Evolutionary conservation across 768 basidiomycete genomes (phyloP).

Genomic region (Boletellus sp.): DNA sequence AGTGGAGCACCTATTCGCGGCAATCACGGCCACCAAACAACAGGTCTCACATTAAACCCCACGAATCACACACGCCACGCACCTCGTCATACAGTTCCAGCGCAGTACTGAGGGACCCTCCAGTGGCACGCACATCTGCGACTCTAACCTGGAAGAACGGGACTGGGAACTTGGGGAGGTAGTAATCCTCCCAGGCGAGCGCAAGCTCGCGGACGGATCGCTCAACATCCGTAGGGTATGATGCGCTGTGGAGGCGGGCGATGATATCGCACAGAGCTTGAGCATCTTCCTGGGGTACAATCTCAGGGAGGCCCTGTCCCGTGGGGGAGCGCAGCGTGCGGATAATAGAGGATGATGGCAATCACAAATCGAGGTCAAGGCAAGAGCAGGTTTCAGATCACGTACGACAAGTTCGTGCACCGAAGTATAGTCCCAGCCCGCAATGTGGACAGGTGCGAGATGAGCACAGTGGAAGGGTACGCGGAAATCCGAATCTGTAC

Average conservation of each 20-base stretch:
- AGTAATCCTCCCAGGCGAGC: constrained; percentile 31
- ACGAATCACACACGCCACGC: constrained; percentile 4
- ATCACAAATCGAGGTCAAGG: constrained; percentile 2
- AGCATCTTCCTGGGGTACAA: constrained; percentile 21
- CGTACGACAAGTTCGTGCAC: constrained; percentile 28
- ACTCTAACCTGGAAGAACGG: constrained; percentile 32
- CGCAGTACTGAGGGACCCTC: constrained; percentile 30
- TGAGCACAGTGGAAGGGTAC: constrained; percentile 30
- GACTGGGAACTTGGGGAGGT: constrained; percentile 28
- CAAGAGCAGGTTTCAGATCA: neutral
- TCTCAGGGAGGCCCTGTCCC: constrained; percentile 20
- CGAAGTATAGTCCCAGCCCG: constrained; percentile 27
- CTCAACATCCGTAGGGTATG: constrained; percentile 11
- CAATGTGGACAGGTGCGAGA: constrained; percentile 26
- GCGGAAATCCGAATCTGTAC: constrained; percentile 20
- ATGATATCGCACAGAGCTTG: constrained; percentile 18
- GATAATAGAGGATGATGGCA: neutral
- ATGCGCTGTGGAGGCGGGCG: constrained; percentile 15
- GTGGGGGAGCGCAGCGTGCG: neutral
- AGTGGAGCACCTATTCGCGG: constrained; percentile 19
- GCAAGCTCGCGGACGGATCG: constrained; percentile 27
- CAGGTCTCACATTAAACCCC: neutral
- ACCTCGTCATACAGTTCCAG: constrained; percentile 30
- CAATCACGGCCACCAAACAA: neutral
- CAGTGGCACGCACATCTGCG: constrained; percentile 29